Percentiles rank a stretch among this genome's conserved stretches.
Conservation (phyloP, 768 basidiomycete species). For the Rhodotorula taiwanensis region DNA sequence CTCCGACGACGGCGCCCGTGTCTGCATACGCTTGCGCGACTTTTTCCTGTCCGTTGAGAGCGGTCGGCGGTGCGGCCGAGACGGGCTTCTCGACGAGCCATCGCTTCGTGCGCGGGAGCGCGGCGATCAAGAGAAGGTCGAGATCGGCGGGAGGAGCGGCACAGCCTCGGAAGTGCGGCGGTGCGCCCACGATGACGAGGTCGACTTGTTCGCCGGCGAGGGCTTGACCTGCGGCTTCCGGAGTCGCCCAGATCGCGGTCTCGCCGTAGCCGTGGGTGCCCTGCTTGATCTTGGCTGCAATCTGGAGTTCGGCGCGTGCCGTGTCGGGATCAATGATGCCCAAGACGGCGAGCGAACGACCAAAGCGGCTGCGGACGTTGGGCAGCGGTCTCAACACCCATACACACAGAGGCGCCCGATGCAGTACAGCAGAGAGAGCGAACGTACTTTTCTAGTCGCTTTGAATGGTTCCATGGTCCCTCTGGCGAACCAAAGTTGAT, state of each 20-base stretch:
- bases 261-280: neutral
- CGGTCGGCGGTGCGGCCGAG: slow-evolving; percentile 60
- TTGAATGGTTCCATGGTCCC: slow-evolving; percentile 88
- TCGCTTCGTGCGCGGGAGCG: slow-evolving; percentile 77
- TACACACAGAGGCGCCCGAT: too few species aligned
- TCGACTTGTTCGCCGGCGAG: slow-evolving; percentile 8
- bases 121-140: slow-evolving; percentile 59
- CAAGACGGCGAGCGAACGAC: slow-evolving; percentile 82
- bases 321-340: slow-evolving; percentile 87
- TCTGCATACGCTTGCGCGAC: slow-evolving; percentile 60
- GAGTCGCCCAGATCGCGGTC: slow-evolving; percentile 2
- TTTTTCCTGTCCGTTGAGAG: slow-evolving; percentile 48
- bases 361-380: slow-evolving; percentile 53
- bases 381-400: neutral
- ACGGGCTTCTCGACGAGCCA: slow-evolving; percentile 79
- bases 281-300: neutral
- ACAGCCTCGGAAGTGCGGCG: slow-evolving; percentile 33
- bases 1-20: slow-evolving; percentile 11
- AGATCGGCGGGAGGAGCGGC: slow-evolving; percentile 18
- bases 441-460: slow-evolving; percentile 73
- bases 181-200: slow-evolving; percentile 20
- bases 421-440: neutral
- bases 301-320: slow-evolving; percentile 65
- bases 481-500: slow-evolving; percentile 46
- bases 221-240: neutral